A percentile compares a stretch with the other conserved stretches of the same genome.
Conservation (phyloP, 441 rosid species). For the Corymbia citriodora region DNA sequence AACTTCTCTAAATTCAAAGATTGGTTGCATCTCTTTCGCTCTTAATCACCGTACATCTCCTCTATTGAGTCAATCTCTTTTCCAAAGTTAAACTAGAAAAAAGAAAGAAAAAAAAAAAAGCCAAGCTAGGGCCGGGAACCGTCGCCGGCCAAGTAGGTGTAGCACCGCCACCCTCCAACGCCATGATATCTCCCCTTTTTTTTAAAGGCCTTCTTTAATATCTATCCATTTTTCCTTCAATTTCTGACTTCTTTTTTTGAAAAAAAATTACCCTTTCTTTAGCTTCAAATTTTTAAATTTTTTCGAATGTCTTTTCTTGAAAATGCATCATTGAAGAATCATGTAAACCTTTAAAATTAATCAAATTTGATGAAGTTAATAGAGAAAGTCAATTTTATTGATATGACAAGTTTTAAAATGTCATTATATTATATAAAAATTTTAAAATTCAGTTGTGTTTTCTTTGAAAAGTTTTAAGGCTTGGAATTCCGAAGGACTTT, state of each 20-base stretch:
- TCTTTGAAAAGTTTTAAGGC: too few species aligned
- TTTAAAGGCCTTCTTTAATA: background rate
- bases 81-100: background rate
- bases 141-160: too few species aligned
- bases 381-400: background rate
- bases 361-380: background rate
- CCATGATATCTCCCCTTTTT: background rate
- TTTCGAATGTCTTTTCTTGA: background rate
- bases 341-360: background rate
- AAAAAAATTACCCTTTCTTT: background rate
- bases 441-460: background rate
- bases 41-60: too few species aligned
- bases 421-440: background rate
- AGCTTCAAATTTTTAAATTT: background rate
- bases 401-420: background rate
- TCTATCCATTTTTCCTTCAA: background rate
- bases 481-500: too few species aligned
- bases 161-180: background rate
- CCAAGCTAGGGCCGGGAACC: fast-evolving
- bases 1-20: background rate
- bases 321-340: background rate
- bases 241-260: background rate
- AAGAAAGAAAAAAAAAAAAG: background rate
- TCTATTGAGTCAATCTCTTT: too few species aligned
- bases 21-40: too few species aligned